These are phyloP conservation scores for Salix caprea DNA, from an alignment of 345 rosid species.

Conservation along the genomic window DNA sequence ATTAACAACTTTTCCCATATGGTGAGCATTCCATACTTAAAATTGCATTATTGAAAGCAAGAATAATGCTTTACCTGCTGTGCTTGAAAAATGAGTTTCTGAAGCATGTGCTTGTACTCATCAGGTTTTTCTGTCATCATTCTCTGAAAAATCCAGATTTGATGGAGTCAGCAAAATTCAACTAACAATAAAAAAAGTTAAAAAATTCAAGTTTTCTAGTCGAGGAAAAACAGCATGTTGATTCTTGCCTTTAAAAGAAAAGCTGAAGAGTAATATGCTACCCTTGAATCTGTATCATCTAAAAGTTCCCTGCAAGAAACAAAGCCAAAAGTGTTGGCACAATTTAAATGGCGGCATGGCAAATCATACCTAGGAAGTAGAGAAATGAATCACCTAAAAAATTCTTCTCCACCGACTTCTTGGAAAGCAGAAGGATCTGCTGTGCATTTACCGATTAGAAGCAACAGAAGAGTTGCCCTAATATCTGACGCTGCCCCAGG, in stretches of 20 bases:
- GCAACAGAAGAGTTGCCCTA: conserved; percentile 80
- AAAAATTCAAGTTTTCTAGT: not conserved
- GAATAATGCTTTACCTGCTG: conserved; percentile 62
- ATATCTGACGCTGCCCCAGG: conserved; percentile 97
- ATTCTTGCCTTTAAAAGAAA: conserved; percentile 79
- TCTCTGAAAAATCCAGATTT: conserved; percentile 48
- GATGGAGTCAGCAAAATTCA: conserved; percentile 17
- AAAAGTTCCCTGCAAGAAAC: conserved; percentile 69
- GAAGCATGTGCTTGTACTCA: conserved; percentile 90
- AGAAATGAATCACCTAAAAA: conserved; percentile 63
- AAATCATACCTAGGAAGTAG: conserved; percentile 4
- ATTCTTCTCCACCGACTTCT: conserved; percentile 90
- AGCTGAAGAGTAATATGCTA: conserved; percentile 93
- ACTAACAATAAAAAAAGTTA: not conserved
- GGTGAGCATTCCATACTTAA: not conserved
- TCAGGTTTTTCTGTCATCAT: conserved; percentile 99
- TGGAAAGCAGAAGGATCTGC: conserved; percentile 81
- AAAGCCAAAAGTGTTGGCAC: conserved; percentile 14
- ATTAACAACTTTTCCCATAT: not conserved
- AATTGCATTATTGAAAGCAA: not conserved
- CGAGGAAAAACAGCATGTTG: conserved; percentile 16
- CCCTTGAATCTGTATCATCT: conserved; percentile 96
- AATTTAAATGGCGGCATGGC: conserved; percentile 6
- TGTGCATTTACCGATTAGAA: conserved; percentile 92
- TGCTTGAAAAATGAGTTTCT: conserved; percentile 88